Conservation (phyloP, 257 asterid species). For the Plantago major region DNA sequence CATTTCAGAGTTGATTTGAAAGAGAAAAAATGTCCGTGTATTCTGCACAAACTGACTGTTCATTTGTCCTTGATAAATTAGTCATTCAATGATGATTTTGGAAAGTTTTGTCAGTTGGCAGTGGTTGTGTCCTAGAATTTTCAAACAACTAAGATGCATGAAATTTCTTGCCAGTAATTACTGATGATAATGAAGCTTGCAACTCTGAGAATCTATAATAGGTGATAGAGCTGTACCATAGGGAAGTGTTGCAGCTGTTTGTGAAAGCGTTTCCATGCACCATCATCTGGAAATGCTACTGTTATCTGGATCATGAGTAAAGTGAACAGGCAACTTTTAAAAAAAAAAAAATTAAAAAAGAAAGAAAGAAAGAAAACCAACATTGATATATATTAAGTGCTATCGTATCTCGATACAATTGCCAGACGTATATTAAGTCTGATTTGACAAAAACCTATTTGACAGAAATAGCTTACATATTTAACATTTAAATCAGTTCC, state of each 20-base stretch:
- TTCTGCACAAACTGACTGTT: no score
- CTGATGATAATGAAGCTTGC: not conserved
- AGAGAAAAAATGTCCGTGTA: no score
- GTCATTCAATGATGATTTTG: no score
- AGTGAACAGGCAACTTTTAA: conserved; percentile 6
- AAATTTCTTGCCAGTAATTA: conserved; percentile 1
- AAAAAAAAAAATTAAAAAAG: not conserved
- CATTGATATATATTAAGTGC: not conserved
- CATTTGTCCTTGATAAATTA: no score
- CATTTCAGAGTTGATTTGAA: no score
- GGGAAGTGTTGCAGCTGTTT: conserved; percentile 99
- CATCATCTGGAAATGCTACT: conserved; percentile 97
- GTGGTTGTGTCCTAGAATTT: no score
- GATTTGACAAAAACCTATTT: not conserved
- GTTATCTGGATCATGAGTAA: conserved; percentile 53
- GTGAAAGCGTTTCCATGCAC: conserved; percentile 99
- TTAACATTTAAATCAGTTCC: not conserved
- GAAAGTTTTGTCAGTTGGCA: no score
- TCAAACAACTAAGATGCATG: not conserved
- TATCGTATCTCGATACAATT: not conserved
- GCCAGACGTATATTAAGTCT: not conserved
- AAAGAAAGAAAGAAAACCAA: not conserved
- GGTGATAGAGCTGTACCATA: conserved; percentile 46
- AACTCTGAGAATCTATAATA: conserved; percentile 9
- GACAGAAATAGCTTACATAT: not conserved